Conservation (phyloP, 495 filamentous ascomycete genomes). For the Penicillium nucicola region DNA sequence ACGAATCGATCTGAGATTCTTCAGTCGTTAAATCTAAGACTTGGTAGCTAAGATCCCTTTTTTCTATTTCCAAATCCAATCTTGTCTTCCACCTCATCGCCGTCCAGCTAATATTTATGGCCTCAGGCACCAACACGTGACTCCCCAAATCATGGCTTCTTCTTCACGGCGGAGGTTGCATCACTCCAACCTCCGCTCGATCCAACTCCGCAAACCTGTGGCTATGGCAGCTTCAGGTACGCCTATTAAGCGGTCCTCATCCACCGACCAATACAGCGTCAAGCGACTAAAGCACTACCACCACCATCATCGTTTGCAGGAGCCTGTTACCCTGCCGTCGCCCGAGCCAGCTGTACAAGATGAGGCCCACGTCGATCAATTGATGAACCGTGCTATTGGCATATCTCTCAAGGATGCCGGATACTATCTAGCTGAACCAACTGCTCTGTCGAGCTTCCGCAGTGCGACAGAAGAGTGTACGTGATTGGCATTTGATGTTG, state of each 20-base stretch:
- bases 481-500: slow-evolving; percentile 9
- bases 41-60: too few relatives aligned
- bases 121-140: too few relatives aligned
- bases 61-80: too few relatives aligned
- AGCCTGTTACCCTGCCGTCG: slow-evolving; percentile 28
- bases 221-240: slow-evolving; percentile 35
- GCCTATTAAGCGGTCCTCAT: slow-evolving; percentile 41
- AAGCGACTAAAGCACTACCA: slow-evolving; percentile 49
- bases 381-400: slow-evolving; percentile 57
- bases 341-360: slow-evolving; percentile 31
- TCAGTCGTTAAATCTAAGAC: too few relatives aligned
- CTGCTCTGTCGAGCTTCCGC: slow-evolving; percentile 57
- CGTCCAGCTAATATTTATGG: too few relatives aligned
- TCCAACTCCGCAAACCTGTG: neutral
- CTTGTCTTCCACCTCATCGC: too few relatives aligned
- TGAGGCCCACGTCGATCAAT: slow-evolving; percentile 42
- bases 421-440: slow-evolving; percentile 54
- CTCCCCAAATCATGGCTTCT: too few relatives aligned
- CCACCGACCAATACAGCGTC: slow-evolving; percentile 19
- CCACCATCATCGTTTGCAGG: slow-evolving; percentile 43
- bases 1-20: too few relatives aligned
- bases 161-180: neutral
- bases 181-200: neutral
- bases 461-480: slow-evolving; percentile 62
- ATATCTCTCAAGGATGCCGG: slow-evolving; percentile 52